Percentiles rank a stretch among this genome's conserved stretches.
Evolutionary conservation across 345 rosid species (phyloP).

Genomic region (Hypericum androsaemum): DNA sequence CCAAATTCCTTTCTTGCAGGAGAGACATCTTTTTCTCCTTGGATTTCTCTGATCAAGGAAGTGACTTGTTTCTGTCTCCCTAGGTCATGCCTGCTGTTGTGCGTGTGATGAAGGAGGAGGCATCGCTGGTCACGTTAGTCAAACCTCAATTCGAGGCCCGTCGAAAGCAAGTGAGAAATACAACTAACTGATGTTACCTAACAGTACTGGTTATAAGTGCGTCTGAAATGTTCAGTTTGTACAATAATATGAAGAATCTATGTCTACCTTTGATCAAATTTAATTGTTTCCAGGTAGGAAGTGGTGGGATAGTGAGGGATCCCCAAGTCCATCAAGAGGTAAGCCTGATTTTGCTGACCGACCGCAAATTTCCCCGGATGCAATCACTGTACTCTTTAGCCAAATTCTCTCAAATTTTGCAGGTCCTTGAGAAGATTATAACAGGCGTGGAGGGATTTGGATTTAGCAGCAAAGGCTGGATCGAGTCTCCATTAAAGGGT

Average conservation of each 20-base stretch:
- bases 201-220: background rate
- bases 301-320: slow-evolving; percentile 94
- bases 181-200: background rate
- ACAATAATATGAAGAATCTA: too few relatives aligned
- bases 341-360: slow-evolving; percentile 6
- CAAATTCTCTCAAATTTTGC: background rate
- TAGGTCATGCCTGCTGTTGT: slow-evolving; percentile 93
- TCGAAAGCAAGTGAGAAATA: slow-evolving; percentile 61
- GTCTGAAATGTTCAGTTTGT: background rate
- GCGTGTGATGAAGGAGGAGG: slow-evolving; percentile 73
- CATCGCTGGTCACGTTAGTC: slow-evolving; percentile 60
- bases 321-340: slow-evolving; percentile 87
- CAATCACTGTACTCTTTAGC: too few relatives aligned
- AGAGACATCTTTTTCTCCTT: background rate
- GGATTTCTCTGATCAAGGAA: background rate
- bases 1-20: background rate
- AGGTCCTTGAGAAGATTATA: slow-evolving; percentile 56
- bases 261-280: background rate
- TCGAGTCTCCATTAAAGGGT: slow-evolving; percentile 87
- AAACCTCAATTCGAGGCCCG: slow-evolving; percentile 97
- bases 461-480: slow-evolving; percentile 62
- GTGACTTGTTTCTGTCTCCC: background rate
- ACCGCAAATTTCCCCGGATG: background rate
- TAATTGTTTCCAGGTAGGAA: slow-evolving; percentile 52
- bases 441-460: slow-evolving; percentile 67